A percentile compares a stretch with the other conserved stretches of the same genome.
These are phyloP conservation scores for Saccharomycopsis phalli DNA, from an alignment of 1,139 yeast genomes.

Conservation along the genomic window DNA sequence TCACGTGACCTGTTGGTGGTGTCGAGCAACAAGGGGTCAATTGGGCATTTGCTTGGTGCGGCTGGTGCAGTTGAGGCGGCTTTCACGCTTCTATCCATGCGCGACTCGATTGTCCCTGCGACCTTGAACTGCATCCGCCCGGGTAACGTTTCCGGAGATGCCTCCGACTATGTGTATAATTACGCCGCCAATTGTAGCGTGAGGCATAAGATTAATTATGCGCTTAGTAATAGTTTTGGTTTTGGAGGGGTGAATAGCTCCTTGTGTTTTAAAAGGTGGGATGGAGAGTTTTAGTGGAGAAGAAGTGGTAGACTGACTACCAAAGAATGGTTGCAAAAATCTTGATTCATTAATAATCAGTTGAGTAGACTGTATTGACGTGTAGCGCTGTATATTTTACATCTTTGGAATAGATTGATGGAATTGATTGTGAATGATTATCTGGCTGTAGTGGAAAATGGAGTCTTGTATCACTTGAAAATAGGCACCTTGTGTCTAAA, in stretches of 20 bases:
- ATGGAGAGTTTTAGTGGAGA: background rate
- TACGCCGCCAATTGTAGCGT: constrained; percentile 45
- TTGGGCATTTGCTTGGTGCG: constrained; percentile 92
- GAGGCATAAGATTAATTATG: constrained; percentile 39
- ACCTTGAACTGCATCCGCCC: constrained; percentile 58
- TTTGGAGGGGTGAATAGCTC: constrained; percentile 96
- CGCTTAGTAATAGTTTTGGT: constrained; percentile 86
- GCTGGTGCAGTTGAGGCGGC: constrained; percentile 93
- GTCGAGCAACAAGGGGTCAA: constrained; percentile 83
- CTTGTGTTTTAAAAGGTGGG: constrained; percentile 37
- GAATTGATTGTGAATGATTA: no score
- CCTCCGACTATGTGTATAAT: constrained; percentile 42
- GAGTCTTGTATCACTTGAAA: no score
- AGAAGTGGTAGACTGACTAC: no score
- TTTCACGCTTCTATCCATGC: constrained; percentile 62
- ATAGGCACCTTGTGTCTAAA: no score
- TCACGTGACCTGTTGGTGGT: constrained; percentile 36
- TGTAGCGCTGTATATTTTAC: no score
- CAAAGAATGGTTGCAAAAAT: no score
- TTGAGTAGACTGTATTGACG: no score
- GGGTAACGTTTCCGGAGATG: constrained; percentile 38
- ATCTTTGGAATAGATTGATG: no score
- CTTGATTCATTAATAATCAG: no score
- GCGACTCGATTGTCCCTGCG: constrained; percentile 59
- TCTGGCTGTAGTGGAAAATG: no score